These are phyloP conservation scores for Acanthamoeba triangularis DNA, from an alignment of 208 protist genomes.

Conservation along the genomic window DNA sequence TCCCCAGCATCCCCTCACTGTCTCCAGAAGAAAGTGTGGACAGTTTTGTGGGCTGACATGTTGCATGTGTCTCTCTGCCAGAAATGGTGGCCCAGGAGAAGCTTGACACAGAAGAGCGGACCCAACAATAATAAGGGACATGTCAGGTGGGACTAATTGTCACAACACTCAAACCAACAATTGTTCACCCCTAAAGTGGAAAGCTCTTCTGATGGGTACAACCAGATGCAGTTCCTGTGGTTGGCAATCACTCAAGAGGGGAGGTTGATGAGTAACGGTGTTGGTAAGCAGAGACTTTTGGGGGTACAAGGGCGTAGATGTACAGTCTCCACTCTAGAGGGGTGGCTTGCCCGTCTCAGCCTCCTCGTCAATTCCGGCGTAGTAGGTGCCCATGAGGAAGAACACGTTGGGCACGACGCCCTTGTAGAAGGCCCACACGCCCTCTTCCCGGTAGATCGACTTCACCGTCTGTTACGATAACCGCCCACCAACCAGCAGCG, in stretches of 20 bases:
- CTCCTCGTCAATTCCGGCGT: background rate
- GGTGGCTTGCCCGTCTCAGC: background rate
- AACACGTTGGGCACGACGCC: background rate
- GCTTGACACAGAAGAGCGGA: background rate
- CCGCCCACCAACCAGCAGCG: background rate
- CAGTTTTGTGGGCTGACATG: no score
- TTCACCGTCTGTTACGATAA: background rate
- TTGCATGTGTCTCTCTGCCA: background rate
- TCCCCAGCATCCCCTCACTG: no score
- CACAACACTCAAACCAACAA: no score
- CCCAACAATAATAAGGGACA: background rate
- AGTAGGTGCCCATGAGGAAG: constrained; percentile 15
- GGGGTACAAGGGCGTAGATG: no score
- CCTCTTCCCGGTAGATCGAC: constrained; percentile 1
- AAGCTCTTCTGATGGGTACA: no score
- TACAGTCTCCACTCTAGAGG: background rate
- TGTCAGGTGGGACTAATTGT: no score
- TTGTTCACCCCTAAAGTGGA: no score
- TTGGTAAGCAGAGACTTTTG: no score
- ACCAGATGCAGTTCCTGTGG: no score
- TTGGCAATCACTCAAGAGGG: no score
- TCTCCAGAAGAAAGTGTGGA: no score
- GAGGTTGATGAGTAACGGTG: no score
- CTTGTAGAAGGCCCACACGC: constrained; percentile 47
- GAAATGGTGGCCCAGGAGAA: background rate